Conservation (phyloP, 345 rosid genomes). For the Eutrema heterophyllum region DNA sequence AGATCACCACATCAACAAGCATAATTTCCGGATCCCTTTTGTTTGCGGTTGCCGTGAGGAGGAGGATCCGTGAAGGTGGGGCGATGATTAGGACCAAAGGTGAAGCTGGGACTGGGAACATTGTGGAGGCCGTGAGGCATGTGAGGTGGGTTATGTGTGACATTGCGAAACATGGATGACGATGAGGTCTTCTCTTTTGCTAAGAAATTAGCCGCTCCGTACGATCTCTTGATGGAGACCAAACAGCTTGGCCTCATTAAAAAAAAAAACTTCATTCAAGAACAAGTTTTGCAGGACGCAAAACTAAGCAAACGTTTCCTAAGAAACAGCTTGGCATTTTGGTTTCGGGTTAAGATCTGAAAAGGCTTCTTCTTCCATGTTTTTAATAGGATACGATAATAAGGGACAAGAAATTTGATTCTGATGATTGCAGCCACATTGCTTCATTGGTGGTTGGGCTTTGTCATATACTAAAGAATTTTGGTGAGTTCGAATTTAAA, state of each 20-base stretch:
- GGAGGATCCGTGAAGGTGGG: conserved; percentile 84
- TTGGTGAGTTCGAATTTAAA: too few species aligned
- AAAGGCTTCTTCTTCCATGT: too few species aligned
- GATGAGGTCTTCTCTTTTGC: conserved; percentile 84
- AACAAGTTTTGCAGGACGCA: too few species aligned
- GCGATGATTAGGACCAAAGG: conserved; percentile 96
- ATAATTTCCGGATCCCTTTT: conserved; percentile 79
- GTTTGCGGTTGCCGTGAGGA: conserved; percentile 81
- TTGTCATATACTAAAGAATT: too few species aligned
- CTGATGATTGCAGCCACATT: too few species aligned
- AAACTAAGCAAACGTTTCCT: too few species aligned
- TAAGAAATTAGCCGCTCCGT: conserved; percentile 66
- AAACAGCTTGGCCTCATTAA: conserved; percentile 77
- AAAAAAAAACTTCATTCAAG: too few species aligned
- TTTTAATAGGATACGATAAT: too few species aligned
- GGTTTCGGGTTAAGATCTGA: too few species aligned
- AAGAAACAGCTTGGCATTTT: too few species aligned
- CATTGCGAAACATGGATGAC: conserved; percentile 83
- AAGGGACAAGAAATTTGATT: too few species aligned
- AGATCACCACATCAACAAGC: conserved; percentile 84
- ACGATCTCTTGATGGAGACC: conserved; percentile 69
- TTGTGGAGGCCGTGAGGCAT: conserved; percentile 81
- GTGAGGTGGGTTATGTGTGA: conserved; percentile 87
- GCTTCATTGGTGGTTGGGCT: too few species aligned
- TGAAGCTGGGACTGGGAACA: conserved; percentile 84